Conservation (phyloP, 208 protist species). For the Trypanosomatidae sp. region DNA sequence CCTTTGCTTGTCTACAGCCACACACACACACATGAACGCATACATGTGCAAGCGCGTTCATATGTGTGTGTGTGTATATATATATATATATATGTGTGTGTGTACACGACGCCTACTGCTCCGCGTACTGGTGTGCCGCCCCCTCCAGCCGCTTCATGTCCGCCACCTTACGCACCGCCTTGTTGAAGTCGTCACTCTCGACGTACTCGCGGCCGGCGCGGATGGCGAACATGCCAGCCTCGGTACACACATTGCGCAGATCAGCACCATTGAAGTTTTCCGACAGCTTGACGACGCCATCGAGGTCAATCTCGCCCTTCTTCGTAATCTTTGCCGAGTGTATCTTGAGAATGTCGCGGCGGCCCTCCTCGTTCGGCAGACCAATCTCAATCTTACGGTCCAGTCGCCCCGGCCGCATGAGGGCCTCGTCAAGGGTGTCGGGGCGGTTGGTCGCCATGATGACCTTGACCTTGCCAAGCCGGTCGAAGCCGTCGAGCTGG, state of each 20-base stretch:
- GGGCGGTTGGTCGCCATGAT: conserved; percentile 99
- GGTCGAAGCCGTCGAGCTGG: conserved; percentile 99
- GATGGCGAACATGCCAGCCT: conserved; percentile 99
- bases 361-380: conserved; percentile 96
- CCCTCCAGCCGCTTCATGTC: conserved; percentile 98
- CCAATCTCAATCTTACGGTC: conserved; percentile 98
- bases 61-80: conserved; percentile 1
- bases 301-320: conserved; percentile 97
- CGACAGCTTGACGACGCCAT: conserved; percentile 97
- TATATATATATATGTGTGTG: neutral
- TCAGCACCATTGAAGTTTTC: conserved; percentile 99
- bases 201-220: conserved; percentile 95
- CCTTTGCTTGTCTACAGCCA: too few species aligned
- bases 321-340: conserved; percentile 95
- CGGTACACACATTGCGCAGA: conserved; percentile 97
- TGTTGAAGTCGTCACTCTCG: conserved; percentile 99
- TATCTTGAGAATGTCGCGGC: conserved; percentile 97
- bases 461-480: conserved; percentile 97
- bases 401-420: conserved; percentile 95
- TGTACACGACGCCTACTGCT: conserved; percentile 41
- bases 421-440: conserved; percentile 93
- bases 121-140: conserved; percentile 71
- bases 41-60: neutral
- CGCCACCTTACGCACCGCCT: conserved; percentile 96
- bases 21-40: too few species aligned